Evolutionary conservation across 768 basidiomycete genomes (phyloP), one percentile per base, ranked within the genome.

Genomic region (Pseudohyphozyma bogoriensis): DNA sequence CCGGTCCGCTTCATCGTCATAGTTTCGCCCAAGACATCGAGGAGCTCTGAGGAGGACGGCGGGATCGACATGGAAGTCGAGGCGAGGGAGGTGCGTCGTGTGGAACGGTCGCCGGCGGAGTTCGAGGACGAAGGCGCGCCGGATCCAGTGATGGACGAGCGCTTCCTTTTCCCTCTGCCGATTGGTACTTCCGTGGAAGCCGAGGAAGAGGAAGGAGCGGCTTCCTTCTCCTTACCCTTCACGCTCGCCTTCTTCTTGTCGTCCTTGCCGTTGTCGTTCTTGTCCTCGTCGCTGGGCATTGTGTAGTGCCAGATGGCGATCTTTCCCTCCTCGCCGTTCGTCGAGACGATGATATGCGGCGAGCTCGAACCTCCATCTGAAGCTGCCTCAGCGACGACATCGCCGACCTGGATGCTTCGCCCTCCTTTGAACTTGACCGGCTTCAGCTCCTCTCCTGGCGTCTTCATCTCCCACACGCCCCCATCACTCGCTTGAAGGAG

Each of bases 241-340:
- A 20, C 33, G 33, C 26, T 51, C 8, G 11, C 33, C n/a, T 6
- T 20, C 33, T n/a, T n/a, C n/a, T n/a, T n/a, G 33, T 36, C 33
- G 33, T 10, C 5, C 11, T 6, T 15, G 26, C 6, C n/a, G 31
- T 10, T 18, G 5, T n/a, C 22, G 20, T 46, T 26, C 10, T 24
- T 13, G 45, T 35, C 22, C 49, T 20, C 31, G 33, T 51, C 33
- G 22, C n/a, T n/a, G 22, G 22, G 9, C 2, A 12, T 33, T 8
- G 50, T 33, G 50, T 51, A 68, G 1, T 37, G 15, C 64, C 64
- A 68, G 9, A 68, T 40, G 11, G 26, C 29, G 20, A 69, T 18
- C 40, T 57, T 61, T 13, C 51, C 22, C 18, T 35, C 33, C n/a
- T 37, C 13, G 4, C 26, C 29, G 46, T 57, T 58, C 20, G 47